Percentiles rank a stretch among this genome's conserved stretches.
These are phyloP conservation scores for Termitomyces sp. DNA, from an alignment of 768 basidiomycete species.

Conservation along the genomic window DNA sequence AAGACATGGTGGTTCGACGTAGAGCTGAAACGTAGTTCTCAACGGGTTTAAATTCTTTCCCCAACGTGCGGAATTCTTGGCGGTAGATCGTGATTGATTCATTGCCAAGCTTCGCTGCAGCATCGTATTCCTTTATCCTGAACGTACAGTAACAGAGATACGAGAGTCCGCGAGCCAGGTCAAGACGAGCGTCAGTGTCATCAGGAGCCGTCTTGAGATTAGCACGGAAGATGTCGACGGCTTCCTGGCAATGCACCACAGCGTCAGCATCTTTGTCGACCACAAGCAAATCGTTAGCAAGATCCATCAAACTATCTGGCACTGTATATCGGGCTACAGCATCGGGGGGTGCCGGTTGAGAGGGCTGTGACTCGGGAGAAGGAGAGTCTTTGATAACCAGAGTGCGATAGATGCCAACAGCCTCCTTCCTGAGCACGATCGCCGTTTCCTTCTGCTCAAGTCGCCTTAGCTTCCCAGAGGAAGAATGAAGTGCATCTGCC, in stretches of 20 bases:
- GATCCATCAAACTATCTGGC: constrained; percentile 6
- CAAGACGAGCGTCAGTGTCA: not conserved
- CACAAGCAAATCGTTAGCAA: constrained; percentile 3
- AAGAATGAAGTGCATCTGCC: constrained; percentile 6
- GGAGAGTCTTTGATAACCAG: not conserved
- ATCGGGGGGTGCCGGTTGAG: not conserved
- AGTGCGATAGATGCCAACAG: constrained; percentile 10
- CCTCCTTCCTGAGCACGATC: constrained; percentile 7
- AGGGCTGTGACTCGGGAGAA: not conserved
- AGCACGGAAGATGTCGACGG: constrained; percentile 9
- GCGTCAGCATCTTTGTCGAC: constrained; percentile 5
- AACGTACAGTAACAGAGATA: constrained; percentile 4
- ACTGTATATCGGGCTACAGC: not conserved
- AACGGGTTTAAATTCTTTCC: not conserved
- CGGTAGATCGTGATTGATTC: constrained; percentile 5
- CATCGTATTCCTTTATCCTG: constrained; percentile 4
- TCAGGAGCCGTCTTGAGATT: not conserved
- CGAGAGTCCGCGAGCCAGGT: constrained; percentile 2
- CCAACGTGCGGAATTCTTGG: not conserved
- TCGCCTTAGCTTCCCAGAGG: constrained; percentile 1
- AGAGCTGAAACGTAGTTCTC: constrained; percentile 2
- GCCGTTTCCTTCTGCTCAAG: constrained; percentile 7
- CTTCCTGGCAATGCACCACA: constrained; percentile 6
- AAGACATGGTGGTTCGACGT: not conserved
- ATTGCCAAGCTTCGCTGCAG: not conserved